Evolutionary conservation across 225 moss, liverwort and hornwort genomes (phyloP), one percentile per base, ranked within the genome.

Genomic region (Pseudoscleropodium purum): DNA sequence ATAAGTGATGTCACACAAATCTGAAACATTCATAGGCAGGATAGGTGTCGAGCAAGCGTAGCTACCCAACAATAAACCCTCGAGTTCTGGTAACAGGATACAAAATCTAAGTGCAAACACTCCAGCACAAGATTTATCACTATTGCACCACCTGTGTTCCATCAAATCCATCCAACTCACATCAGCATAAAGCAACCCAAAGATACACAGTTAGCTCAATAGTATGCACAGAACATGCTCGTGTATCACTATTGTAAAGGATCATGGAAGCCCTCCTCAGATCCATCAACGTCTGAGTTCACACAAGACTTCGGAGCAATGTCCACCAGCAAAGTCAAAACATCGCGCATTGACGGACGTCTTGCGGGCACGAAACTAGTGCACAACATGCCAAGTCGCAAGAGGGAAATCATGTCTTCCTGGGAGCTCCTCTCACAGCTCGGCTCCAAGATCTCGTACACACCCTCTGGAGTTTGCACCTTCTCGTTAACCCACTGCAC

Each of bases 401-500:
- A 36, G 4, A 82, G 64, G 2, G 82, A 19, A 82, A 82, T 34
- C 82, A 82, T 64, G 47, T 31, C 47, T 64, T 82, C 64, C 34
- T 31, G 63, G 4, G 82, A 64, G 64, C 82, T 82, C 5, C 33
- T 34, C 47, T 83, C 85, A 33, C 89, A 91, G 6, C 47, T 68
- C 16, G 82, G 9, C 9, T 90, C 91, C 63, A 93, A 81, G 57
- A 79, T 70, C 63, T 90, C 85, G 37, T 57, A 57, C 82, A 81
- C 85, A 30, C 87, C 85, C 75, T 87, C 78, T 24, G 59, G 37
- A 81, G 37, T 87, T 36, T 84, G 84, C n/a, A 61, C 47, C 45
- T 64, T 82, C 60, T 78, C 64, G 63, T n/a, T 20, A 15, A 93
- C 83, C 91, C 91, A 93, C 29, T 75, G 62, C 72, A 93, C 89